Percentiles rank a stretch among this genome's conserved stretches.
Evolutionary conservation across 352 stramenopile species (phyloP).

Genomic region (Globisporangium cylindrosporum): DNA sequence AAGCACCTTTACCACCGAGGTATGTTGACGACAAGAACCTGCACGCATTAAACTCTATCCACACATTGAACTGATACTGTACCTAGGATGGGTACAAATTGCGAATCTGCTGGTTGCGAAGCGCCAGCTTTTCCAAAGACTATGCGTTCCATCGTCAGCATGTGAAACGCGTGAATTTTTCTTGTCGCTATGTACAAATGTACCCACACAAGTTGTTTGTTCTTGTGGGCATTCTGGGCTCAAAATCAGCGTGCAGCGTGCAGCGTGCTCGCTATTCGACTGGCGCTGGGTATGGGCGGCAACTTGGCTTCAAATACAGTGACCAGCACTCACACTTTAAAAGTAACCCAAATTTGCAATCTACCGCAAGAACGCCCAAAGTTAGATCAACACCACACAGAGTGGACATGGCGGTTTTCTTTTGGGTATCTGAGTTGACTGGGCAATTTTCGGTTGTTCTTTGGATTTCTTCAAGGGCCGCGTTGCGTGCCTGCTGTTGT

Average conservation of each 20-base stretch:
- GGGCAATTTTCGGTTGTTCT: conserved; percentile 8
- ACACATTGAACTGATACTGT: background rate
- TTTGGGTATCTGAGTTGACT: conserved; percentile 1
- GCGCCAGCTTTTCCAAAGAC: too few species aligned
- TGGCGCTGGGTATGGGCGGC: background rate
- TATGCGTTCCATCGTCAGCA: too few species aligned
- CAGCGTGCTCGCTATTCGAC: background rate
- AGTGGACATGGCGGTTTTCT: background rate
- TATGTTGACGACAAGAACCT: conserved; percentile 5
- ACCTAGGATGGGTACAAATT: background rate
- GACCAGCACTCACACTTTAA: conserved; percentile 10
- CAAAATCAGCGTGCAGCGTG: background rate
- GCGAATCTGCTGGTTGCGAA: too few species aligned
- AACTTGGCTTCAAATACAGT: background rate
- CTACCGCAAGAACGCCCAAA: background rate
- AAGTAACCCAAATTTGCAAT: background rate
- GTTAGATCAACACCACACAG: background rate
- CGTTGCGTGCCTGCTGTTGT: background rate
- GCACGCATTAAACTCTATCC: background rate
- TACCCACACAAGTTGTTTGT: background rate
- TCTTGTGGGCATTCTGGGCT: background rate
- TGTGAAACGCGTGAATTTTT: conserved; percentile 5
- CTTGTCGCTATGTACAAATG: background rate
- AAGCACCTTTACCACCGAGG: background rate
- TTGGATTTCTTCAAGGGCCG: conserved; percentile 13